These are phyloP conservation scores for Saccharomycopsis selenospora DNA, from an alignment of 805 yeast species.

Conservation along the genomic window DNA sequence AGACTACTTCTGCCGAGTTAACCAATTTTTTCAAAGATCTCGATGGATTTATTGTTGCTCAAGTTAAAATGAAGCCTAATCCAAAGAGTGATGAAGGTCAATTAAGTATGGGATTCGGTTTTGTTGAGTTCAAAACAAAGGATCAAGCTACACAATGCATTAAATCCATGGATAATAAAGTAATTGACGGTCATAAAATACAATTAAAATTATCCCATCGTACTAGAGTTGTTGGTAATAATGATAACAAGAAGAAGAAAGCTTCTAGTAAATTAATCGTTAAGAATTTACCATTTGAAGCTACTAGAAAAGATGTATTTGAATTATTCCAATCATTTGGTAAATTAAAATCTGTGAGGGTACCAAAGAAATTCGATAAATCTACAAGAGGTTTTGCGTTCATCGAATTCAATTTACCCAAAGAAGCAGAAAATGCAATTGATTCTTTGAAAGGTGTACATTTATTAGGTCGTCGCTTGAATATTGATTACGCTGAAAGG, in stretches of 20 bases:
- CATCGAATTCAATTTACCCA: slow-evolving; percentile 78
- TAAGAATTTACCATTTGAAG: slow-evolving; percentile 96
- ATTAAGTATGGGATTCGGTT: slow-evolving; percentile 97
- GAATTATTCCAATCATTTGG: slow-evolving; percentile 94
- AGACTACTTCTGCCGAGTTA: slow-evolving; percentile 57
- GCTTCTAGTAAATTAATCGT: slow-evolving; percentile 77
- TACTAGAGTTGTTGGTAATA: slow-evolving; percentile 36
- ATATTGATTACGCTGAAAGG: slow-evolving; percentile 84
- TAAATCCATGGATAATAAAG: slow-evolving; percentile 61
- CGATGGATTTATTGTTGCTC: slow-evolving; percentile 75
- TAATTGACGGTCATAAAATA: slow-evolving; percentile 82
- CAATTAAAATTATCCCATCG: slow-evolving; percentile 87
- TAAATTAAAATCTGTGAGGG: slow-evolving; percentile 86
- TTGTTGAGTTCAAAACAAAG: slow-evolving; percentile 77
- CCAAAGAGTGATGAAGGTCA: slow-evolving; percentile 57
- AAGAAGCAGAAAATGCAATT: slow-evolving; percentile 94
- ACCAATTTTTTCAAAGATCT: slow-evolving; percentile 56
- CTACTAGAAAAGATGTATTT: slow-evolving; percentile 85
- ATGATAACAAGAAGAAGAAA: slow-evolving; percentile 27
- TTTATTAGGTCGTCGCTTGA: slow-evolving; percentile 89
- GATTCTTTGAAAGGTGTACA: slow-evolving; percentile 92
- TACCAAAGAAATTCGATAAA: slow-evolving; percentile 92
- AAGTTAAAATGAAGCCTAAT: slow-evolving; percentile 83
- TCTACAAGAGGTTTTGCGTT: slow-evolving; percentile 97
- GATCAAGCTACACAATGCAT: slow-evolving; percentile 77